Evolutionary conservation across 306 rosid species (phyloP).

Genomic region (Dicorynia guianensis): DNA sequence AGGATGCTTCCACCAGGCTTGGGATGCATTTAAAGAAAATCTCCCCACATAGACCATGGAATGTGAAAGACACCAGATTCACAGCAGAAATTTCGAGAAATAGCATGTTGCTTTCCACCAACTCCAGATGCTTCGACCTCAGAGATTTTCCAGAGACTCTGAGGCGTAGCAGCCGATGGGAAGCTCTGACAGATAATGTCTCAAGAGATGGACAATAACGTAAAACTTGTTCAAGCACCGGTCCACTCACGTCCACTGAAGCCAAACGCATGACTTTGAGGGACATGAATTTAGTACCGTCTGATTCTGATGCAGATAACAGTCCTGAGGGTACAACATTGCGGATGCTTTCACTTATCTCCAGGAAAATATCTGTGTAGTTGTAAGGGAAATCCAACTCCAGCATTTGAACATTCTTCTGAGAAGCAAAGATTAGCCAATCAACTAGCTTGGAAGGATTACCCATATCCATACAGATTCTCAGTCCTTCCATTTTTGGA

Average conservation of each 20-base stretch:
- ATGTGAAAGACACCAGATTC: constrained; percentile 22
- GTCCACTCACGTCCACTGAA: constrained; percentile 25
- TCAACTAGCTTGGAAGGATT: constrained; percentile 14
- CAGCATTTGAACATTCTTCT: constrained; percentile 3
- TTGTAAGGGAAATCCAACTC: constrained; percentile 7
- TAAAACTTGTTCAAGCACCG: neutral
- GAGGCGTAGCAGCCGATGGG: neutral
- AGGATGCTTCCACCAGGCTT: constrained; percentile 20
- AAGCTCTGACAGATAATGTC: neutral
- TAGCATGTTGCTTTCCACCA: neutral
- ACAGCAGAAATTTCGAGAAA: constrained; percentile 9
- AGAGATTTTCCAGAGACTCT: neutral
- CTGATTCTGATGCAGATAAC: no score
- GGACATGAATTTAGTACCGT: neutral
- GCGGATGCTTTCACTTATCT: neutral
- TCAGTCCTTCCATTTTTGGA: constrained; percentile 7
- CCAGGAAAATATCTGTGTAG: neutral
- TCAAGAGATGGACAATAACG: constrained; percentile 25
- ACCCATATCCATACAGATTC: constrained; percentile 29
- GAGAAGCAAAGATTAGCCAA: neutral
- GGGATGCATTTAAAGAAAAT: neutral
- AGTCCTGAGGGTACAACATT: neutral
- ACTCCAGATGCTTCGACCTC: constrained; percentile 30
- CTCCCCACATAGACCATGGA: neutral
- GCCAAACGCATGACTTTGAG: neutral